A percentile compares a stretch with the other conserved stretches of the same genome.
Evolutionary conservation across 768 basidiomycete species (phyloP).

Genomic region (Phlebiopsis flavidoalba): DNA sequence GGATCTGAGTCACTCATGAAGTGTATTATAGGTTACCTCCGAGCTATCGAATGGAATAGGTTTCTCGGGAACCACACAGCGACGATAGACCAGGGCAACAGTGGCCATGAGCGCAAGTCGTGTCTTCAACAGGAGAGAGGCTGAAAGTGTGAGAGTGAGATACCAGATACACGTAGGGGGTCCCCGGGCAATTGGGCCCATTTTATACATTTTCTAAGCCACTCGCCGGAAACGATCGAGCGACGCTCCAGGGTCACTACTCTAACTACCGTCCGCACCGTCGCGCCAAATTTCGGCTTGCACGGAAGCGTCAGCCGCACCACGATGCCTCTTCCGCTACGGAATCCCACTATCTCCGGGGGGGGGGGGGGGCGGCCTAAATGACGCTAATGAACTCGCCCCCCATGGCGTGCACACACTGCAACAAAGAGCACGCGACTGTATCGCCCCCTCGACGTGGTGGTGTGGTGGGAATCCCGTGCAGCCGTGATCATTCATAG

Average conservation of each 20-base stretch:
- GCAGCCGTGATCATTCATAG: not conserved
- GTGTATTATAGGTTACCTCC: no score
- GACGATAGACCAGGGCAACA: not conserved
- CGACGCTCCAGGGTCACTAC: not conserved
- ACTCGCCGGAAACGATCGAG: not conserved
- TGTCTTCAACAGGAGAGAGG: not conserved
- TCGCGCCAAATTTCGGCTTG: not conserved
- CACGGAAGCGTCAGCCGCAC: not conserved
- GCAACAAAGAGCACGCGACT: slow-evolving; percentile 12
- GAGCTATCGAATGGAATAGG: not conserved
- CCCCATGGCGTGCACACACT: slow-evolving; percentile 8
- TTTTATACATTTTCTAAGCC: not conserved
- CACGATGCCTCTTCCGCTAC: not conserved
- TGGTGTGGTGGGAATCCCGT: no score
- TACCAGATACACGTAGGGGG: not conserved
- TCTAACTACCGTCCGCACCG: not conserved
- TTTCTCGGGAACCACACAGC: not conserved
- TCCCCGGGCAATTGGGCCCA: not conserved
- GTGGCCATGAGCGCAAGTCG: not conserved
- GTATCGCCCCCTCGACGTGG: no score
- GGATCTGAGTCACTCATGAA: not conserved
- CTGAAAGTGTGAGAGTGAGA: not conserved
- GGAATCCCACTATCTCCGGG: no score
- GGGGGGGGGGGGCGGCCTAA: no score
- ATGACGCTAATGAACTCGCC: not conserved